These are phyloP conservation scores for Astragalus glycyphyllos DNA, from an alignment of 306 rosid species.

Conservation along the genomic window DNA sequence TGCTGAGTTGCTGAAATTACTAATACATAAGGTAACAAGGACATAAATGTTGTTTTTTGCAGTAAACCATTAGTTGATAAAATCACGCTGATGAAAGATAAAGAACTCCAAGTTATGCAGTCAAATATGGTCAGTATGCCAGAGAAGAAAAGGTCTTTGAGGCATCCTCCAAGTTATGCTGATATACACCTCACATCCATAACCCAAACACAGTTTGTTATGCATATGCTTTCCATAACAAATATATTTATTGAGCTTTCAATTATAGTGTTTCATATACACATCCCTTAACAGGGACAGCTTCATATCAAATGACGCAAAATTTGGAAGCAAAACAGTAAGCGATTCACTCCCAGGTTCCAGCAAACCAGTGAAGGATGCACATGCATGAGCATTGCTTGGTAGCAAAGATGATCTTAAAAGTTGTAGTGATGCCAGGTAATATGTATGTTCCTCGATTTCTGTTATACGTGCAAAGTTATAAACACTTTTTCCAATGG, in stretches of 20 bases:
- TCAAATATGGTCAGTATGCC: conserved; percentile 43
- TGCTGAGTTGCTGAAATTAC: conserved; percentile 39
- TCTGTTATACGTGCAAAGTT: neutral
- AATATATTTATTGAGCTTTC: conserved; percentile 34
- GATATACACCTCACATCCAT: conserved; percentile 44
- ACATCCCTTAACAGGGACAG: conserved; percentile 51
- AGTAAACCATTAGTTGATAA: conserved; percentile 50
- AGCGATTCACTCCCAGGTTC: conserved; percentile 44
- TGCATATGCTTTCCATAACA: conserved; percentile 32
- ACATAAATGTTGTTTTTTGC: conserved; percentile 37
- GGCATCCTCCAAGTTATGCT: conserved; percentile 48
- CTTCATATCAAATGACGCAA: conserved; percentile 48
- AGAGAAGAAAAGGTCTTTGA: conserved; percentile 46
- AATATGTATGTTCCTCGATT: conserved; percentile 37
- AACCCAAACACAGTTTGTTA: conserved; percentile 51
- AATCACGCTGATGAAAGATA: conserved; percentile 44
- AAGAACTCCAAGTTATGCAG: conserved; percentile 43
- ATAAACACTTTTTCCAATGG: neutral
- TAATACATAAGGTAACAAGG: conserved; percentile 30
- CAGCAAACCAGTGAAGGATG: conserved; percentile 48
- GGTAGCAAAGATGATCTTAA: conserved; percentile 50
- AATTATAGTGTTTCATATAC: conserved; percentile 33
- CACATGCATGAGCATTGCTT: conserved; percentile 37
- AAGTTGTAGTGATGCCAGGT: conserved; percentile 47
- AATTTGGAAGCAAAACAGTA: conserved; percentile 49